phyloP scores from a whole-genome alignment of 495 filamentous ascomycete species.

The Aspergillus incahuasiensis region DNA sequence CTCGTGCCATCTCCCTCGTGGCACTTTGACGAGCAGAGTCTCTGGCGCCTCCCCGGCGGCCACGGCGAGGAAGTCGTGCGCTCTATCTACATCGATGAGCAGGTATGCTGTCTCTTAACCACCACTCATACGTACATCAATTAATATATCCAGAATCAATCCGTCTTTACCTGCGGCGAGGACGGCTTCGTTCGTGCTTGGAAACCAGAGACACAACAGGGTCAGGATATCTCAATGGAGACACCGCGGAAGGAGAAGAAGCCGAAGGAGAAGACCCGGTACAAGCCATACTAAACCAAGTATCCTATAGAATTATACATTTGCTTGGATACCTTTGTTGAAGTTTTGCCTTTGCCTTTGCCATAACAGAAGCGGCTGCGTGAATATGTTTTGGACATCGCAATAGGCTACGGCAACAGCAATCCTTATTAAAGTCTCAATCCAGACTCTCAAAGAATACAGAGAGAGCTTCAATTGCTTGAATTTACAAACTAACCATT shows the following conservation, averaged over 20 bases:
- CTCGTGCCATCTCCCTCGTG: conserved; percentile 55
- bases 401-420: no score
- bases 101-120: conserved; percentile 37
- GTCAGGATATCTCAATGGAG: conserved; percentile 19
- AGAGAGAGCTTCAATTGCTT: no score
- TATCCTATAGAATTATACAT: no score
- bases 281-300: conserved; percentile 38
- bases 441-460: no score
- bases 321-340: no score
- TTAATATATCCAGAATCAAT: conserved; percentile 47
- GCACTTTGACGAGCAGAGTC: conserved; percentile 54
- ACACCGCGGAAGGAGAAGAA: conserved; percentile 35
- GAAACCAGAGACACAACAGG: conserved; percentile 27
- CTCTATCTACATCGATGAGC: conserved; percentile 67
- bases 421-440: no score
- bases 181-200: conserved; percentile 61
- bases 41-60: conserved; percentile 64
- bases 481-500: no score
- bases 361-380: no score
- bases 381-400: no score
- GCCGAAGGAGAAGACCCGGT: conserved; percentile 35
- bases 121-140: background rate
- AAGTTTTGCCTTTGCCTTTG: no score
- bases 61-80: conserved; percentile 84
- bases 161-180: conserved; percentile 73